Percentiles rank a stretch among this genome's conserved stretches.
Evolutionary conservation across 768 basidiomycete species (phyloP).

Genomic region (Dioszegia aurantiaca): DNA sequence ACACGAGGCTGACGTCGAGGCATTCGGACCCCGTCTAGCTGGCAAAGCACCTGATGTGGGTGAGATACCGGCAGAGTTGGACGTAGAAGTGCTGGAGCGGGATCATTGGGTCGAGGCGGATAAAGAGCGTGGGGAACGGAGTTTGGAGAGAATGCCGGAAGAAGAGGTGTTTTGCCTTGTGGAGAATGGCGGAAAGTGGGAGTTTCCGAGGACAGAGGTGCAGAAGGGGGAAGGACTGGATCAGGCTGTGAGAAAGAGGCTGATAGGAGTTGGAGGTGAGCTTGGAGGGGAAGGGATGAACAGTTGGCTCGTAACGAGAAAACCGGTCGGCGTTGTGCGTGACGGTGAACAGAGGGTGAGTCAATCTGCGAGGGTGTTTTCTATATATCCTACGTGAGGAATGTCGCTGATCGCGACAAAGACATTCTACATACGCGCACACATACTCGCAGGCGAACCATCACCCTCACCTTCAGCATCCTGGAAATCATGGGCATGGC

Average conservation of each 20-base stretch:
- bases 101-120: conserved; percentile 29
- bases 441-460: conserved; percentile 85
- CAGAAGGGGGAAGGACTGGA: conserved; percentile 70
- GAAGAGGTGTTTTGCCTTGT: conserved; percentile 87
- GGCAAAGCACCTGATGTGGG: conserved; percentile 52
- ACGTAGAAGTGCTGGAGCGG: conserved; percentile 28
- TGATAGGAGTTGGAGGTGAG: conserved; percentile 58
- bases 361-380: neutral
- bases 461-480: conserved; percentile 58
- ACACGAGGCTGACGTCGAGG: conserved; percentile 64
- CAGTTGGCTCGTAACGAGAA: conserved; percentile 86
- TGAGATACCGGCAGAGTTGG: conserved; percentile 48
- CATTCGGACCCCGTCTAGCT: conserved; percentile 68
- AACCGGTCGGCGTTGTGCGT: conserved; percentile 75
- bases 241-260: conserved; percentile 72
- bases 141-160: conserved; percentile 74
- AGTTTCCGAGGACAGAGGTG: conserved; percentile 70
- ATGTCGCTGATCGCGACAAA: conserved; percentile 51
- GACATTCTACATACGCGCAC: conserved; percentile 93
- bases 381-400: no score
- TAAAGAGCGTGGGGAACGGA: conserved; percentile 57
- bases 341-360: conserved; percentile 34
- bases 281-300: conserved; percentile 78
- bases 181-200: conserved; percentile 66
- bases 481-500: conserved; percentile 81